These are phyloP conservation scores for Cadophora sp. DNA, from an alignment of 2,329 filamentous ascomycete genomes.

Conservation along the genomic window DNA sequence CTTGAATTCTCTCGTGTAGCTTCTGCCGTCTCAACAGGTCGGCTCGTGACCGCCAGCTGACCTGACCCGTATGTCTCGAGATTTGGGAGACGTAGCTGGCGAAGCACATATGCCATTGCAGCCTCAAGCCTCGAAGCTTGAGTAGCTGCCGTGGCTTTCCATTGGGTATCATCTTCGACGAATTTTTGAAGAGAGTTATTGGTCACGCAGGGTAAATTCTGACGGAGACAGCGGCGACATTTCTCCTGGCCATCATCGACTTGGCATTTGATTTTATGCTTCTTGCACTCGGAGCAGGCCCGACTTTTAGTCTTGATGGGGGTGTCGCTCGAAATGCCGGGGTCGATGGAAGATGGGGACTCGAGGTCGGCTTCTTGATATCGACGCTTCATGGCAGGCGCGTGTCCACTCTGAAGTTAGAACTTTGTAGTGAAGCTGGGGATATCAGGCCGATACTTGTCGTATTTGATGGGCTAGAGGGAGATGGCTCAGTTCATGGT, in stretches of 20 bases:
- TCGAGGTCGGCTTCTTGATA: not conserved
- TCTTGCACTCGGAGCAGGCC: conserved; percentile 10
- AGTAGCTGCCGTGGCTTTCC: not conserved
- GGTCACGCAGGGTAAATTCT: conserved; percentile 4
- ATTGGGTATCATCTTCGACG: conserved; percentile 9
- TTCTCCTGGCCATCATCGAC: conserved; percentile 7
- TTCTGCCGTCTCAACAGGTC: not conserved
- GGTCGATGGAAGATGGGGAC: conserved; percentile 1
- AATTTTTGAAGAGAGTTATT: conserved; percentile 11
- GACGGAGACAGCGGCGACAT: conserved; percentile 4
- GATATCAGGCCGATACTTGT: too few species aligned
- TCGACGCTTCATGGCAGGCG: conserved; percentile 1
- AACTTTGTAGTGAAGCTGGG: too few species aligned
- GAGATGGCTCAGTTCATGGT: too few species aligned
- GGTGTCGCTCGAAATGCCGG: not conserved
- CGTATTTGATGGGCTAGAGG: too few species aligned
- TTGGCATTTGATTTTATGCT: conserved; percentile 10
- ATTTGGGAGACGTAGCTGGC: conserved; percentile 1
- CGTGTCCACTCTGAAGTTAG: too few species aligned
- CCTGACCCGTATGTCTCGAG: not conserved
- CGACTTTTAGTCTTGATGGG: conserved; percentile 11
- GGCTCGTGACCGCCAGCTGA: not conserved
- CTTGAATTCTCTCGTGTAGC: conserved; percentile 2
- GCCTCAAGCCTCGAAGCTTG: conserved; percentile 1
- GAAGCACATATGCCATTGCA: conserved; percentile 4